Evolutionary conservation across 2,329 filamentous ascomycete species (phyloP).

Genomic region (Verticillium klebahnii): DNA sequence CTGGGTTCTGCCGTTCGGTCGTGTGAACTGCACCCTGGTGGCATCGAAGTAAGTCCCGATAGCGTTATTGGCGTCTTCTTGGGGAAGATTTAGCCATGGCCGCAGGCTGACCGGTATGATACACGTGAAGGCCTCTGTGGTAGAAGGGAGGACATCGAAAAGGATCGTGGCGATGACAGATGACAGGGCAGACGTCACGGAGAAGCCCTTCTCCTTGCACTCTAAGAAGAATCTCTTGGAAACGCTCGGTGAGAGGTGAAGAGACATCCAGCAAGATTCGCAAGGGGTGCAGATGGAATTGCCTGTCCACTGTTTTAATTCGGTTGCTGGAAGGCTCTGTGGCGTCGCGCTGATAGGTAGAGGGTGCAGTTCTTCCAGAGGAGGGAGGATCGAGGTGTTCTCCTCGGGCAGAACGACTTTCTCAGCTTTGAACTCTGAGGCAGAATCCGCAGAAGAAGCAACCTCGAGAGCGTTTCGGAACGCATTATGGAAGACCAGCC

Average conservation of each 20-base stretch:
- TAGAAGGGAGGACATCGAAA: conserved; percentile 8
- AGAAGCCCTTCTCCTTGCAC: conserved; percentile 7
- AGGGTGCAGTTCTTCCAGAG: conserved; percentile 33
- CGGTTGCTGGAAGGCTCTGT: conserved; percentile 23
- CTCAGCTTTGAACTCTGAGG: background rate
- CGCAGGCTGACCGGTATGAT: conserved; percentile 14
- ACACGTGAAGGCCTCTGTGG: conserved; percentile 10
- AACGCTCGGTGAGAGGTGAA: conserved; percentile 6
- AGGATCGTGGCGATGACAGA: conserved; percentile 9
- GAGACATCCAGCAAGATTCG: conserved; percentile 10
- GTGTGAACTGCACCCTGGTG: conserved; percentile 5
- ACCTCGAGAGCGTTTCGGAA: conserved; percentile 31
- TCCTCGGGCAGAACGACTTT: background rate
- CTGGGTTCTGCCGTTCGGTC: background rate
- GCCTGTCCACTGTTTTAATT: conserved; percentile 32
- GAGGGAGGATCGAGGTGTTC: conserved; percentile 28
- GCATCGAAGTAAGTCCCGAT: conserved; percentile 14
- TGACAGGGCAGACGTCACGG: conserved; percentile 9
- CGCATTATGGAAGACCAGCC: conserved; percentile 36
- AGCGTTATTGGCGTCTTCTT: conserved; percentile 1
- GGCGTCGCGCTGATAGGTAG: conserved; percentile 26
- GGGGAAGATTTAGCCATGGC: conserved; percentile 8
- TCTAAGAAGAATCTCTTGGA: conserved; percentile 8
- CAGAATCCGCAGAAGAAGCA: background rate
- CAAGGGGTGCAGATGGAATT: conserved; percentile 23